These are phyloP conservation scores for Eucalyptus coolabah DNA, from an alignment of 345 rosid genomes.

Conservation along the genomic window DNA sequence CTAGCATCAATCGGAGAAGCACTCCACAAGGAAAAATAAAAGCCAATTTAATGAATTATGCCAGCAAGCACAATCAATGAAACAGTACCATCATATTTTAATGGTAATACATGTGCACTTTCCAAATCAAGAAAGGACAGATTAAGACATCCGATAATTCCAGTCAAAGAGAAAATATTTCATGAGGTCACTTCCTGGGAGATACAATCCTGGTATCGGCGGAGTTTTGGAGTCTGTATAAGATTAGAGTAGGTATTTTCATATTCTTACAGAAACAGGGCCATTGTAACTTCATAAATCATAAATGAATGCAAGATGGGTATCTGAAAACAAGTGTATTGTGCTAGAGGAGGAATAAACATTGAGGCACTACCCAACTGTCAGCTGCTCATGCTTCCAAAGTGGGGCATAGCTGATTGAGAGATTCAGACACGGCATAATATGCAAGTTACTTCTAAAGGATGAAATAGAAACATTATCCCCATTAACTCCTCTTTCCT, in stretches of 20 bases:
- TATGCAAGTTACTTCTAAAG: neutral
- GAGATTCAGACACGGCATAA: neutral
- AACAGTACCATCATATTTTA: neutral
- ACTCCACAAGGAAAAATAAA: neutral
- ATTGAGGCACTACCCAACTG: neutral
- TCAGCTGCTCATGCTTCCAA: neutral
- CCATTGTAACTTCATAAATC: neutral
- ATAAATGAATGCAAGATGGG: neutral
- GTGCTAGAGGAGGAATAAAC: neutral
- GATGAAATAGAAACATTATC: neutral
- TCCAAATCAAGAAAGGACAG: neutral
- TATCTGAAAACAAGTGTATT: neutral
- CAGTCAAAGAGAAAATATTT: neutral
- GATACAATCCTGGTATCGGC: neutral
- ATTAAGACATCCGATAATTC: neutral
- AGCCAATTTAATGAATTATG: neutral
- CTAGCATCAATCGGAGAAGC: neutral
- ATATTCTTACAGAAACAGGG: neutral
- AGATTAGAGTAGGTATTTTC: neutral
- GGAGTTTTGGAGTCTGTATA: neutral
- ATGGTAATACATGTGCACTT: neutral
- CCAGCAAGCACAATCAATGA: neutral
- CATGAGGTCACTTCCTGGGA: neutral
- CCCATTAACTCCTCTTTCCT: neutral
- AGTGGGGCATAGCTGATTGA: neutral